A percentile compares a stretch with the other conserved stretches of the same genome.
Evolutionary conservation across 345 rosid species (phyloP).

Genomic region (Mallotus nudiflorus): DNA sequence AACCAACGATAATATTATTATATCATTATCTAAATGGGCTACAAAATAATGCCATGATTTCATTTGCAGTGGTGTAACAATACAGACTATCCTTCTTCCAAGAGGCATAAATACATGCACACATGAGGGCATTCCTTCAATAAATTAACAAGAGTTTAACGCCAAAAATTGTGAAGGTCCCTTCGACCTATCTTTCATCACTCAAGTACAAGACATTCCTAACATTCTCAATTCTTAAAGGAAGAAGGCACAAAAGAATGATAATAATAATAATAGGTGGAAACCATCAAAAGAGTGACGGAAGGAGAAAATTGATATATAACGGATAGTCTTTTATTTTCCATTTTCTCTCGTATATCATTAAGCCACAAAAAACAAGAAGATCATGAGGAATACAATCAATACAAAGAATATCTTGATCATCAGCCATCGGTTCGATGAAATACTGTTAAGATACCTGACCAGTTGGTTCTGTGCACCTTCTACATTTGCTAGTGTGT

Average conservation of each 20-base stretch:
- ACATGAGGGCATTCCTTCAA: background rate
- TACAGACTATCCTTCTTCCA: background rate
- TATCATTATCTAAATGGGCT: too few species aligned
- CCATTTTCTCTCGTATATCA: constrained; percentile 12
- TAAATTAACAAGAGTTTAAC: background rate
- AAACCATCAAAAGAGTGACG: background rate
- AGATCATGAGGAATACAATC: constrained; percentile 72
- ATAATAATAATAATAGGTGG: too few species aligned
- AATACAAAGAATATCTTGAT: constrained; percentile 76
- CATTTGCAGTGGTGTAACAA: background rate
- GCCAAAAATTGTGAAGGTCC: constrained; percentile 20
- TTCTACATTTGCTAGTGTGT: constrained; percentile 65
- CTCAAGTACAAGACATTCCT: constrained; percentile 6
- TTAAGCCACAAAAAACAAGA: constrained; percentile 78
- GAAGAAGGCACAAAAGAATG: constrained; percentile 6
- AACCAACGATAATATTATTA: too few species aligned
- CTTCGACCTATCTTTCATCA: constrained; percentile 7
- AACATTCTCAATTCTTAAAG: constrained; percentile 14
- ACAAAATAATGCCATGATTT: too few species aligned
- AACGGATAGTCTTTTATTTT: constrained; percentile 18
- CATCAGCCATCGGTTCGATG: constrained; percentile 83
- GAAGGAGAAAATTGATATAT: background rate
- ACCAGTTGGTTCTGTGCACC: constrained; percentile 74
- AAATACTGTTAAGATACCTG: constrained; percentile 71
- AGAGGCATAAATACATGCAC: background rate